Conservation (phyloP, 345 rosid species). For the Gynandropsis gynandra region DNA sequence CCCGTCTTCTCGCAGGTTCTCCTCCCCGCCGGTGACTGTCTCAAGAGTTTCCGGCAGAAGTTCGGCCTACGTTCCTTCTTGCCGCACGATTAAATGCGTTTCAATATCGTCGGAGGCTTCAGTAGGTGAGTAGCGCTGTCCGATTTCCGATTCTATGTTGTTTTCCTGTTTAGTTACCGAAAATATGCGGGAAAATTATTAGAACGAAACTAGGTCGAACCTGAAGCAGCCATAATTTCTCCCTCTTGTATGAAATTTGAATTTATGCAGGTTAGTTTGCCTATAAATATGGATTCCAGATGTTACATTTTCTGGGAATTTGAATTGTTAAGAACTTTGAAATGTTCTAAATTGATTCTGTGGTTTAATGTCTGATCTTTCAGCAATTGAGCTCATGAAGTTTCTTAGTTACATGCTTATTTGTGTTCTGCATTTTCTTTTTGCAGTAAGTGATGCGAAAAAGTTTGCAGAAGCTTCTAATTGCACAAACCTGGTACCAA, state of each 20-base stretch:
- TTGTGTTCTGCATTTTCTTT: neutral
- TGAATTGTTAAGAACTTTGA: neutral
- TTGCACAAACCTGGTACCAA: constrained; percentile 58
- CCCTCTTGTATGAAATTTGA: no score
- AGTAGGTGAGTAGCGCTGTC: constrained; percentile 30
- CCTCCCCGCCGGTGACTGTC: constrained; percentile 20
- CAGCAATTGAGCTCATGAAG: neutral
- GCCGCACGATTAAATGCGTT: constrained; percentile 35
- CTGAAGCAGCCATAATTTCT: constrained; percentile 1
- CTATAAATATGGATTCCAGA: neutral
- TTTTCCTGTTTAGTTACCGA: constrained; percentile 16
- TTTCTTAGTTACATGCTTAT: neutral
- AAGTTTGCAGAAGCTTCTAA: constrained; percentile 55
- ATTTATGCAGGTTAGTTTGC: neutral
- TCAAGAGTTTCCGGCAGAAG: constrained; percentile 21
- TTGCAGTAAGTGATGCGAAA: constrained; percentile 36
- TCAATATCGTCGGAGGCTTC: constrained; percentile 24
- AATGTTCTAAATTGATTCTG: constrained; percentile 7
- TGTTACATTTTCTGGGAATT: neutral
- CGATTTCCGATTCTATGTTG: neutral
- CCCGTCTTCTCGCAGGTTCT: constrained; percentile 18
- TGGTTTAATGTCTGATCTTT: constrained; percentile 1
- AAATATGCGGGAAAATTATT: constrained; percentile 23
- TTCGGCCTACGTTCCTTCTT: constrained; percentile 17
- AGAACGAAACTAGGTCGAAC: neutral